Percentiles rank a stretch among this genome's conserved stretches.
Evolutionary conservation across 2,329 filamentous ascomycete genomes (phyloP).

Genomic region (Triangularia verruculosa): DNA sequence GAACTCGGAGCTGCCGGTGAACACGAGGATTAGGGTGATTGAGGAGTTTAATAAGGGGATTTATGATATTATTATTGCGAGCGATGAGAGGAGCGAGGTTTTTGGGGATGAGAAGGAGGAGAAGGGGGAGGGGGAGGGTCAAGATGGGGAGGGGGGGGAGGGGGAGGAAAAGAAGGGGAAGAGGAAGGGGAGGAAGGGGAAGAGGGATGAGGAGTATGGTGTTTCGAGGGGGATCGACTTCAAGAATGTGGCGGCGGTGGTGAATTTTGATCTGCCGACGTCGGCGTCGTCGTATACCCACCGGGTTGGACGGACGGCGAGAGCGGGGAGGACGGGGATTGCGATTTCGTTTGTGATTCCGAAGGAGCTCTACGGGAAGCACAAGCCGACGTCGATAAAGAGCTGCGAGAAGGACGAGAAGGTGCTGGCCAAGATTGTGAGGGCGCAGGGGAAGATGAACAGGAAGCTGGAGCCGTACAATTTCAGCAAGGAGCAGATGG

Average conservation of each 20-base stretch:
- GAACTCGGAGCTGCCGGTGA: slow-evolving; percentile 91
- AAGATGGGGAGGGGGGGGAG: slow-evolving; percentile 32
- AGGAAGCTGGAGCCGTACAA: slow-evolving; percentile 85
- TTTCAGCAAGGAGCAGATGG: slow-evolving; percentile 92
- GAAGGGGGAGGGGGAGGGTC: slow-evolving; percentile 43
- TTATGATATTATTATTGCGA: slow-evolving; percentile 97
- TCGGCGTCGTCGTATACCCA: slow-evolving; percentile 94
- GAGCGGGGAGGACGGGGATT: slow-evolving; percentile 89
- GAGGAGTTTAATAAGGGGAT: slow-evolving; percentile 93
- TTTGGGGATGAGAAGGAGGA: slow-evolving; percentile 42
- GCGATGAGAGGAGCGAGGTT: slow-evolving; percentile 54
- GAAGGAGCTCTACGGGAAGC: slow-evolving; percentile 76
- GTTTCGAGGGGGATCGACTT: slow-evolving; percentile 95
- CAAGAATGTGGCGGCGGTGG: slow-evolving; percentile 86
- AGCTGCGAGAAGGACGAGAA: slow-evolving; percentile 81
- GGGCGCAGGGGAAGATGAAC: slow-evolving; percentile 73
- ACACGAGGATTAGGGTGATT: slow-evolving; percentile 88
- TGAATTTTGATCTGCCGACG: slow-evolving; percentile 94
- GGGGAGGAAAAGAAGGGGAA: slow-evolving; percentile 39
- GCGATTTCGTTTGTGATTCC: slow-evolving; percentile 94
- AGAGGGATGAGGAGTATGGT: slow-evolving; percentile 81
- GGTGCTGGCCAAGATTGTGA: slow-evolving; percentile 74
- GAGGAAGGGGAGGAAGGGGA: slow-evolving; percentile 38
- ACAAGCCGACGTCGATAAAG: slow-evolving; percentile 77
- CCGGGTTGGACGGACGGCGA: slow-evolving; percentile 87